These are phyloP conservation scores for Acer saccharum DNA, from an alignment of 345 rosid genomes.

Conservation along the genomic window DNA sequence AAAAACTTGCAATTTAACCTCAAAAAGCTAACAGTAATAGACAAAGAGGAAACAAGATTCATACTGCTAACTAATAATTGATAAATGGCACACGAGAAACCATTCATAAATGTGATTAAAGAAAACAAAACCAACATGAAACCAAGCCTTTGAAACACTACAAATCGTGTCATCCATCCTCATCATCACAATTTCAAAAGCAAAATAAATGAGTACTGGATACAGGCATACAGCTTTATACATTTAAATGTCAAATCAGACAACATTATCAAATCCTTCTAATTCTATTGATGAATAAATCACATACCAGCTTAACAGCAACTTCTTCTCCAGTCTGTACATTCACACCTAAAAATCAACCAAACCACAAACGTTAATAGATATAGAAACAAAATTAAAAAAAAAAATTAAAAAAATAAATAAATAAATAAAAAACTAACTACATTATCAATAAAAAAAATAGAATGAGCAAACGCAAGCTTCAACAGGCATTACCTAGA, in stretches of 20 bases:
- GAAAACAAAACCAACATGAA: background rate
- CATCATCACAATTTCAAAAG: background rate
- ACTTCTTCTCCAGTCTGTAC: constrained; percentile 84
- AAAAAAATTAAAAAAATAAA: background rate
- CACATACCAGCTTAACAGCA: constrained; percentile 78
- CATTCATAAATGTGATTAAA: background rate
- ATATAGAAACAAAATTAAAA: background rate
- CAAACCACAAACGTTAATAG: constrained; percentile 13
- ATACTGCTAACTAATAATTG: background rate
- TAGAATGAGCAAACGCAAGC: background rate
- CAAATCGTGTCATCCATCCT: background rate
- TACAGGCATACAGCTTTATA: background rate
- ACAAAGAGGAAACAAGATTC: background rate
- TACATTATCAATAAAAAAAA: background rate
- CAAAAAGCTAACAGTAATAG: background rate
- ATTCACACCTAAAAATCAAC: constrained; percentile 55
- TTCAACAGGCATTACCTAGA: constrained; percentile 45
- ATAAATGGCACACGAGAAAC: background rate
- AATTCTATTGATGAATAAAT: background rate
- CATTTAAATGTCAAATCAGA: background rate
- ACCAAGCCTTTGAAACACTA: background rate
- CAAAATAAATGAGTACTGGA: background rate
- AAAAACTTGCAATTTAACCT: background rate
- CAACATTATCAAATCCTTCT: background rate
- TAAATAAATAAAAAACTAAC: background rate